A percentile compares a stretch with the other conserved stretches of the same genome.
phyloP scores from a whole-genome alignment of 2,329 filamentous ascomycete genomes.

The Aspergillus versicolor region DNA sequence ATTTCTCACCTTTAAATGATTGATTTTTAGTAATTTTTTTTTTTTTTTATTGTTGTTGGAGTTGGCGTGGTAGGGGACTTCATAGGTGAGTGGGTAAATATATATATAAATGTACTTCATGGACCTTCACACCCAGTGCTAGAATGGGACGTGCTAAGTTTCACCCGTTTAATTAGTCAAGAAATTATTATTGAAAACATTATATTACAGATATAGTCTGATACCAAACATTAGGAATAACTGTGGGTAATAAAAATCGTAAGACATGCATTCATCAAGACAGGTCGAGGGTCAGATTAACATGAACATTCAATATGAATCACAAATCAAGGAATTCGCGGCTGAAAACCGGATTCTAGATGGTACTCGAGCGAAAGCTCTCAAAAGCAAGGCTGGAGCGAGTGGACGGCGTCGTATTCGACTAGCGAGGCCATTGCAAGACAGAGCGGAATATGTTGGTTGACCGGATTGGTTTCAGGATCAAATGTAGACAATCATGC shows the following conservation, averaged over 20 bases:
- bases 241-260: conserved; percentile 10
- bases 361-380: not conserved
- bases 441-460: not conserved
- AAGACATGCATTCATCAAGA: conserved; percentile 4
- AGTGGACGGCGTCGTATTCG: not conserved
- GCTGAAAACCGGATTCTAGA: not conserved
- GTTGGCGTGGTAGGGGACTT: no score
- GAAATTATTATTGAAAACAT: conserved; percentile 1
- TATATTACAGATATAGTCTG: conserved; percentile 19
- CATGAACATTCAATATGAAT: conserved; percentile 2
- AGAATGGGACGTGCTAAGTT: not conserved
- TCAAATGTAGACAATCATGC: not conserved
- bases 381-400: not conserved
- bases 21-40: no score
- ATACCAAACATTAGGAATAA: conserved; percentile 3
- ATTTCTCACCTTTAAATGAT: no score
- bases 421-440: not conserved
- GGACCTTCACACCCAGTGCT: no score
- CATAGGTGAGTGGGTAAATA: no score
- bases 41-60: no score
- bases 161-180: not conserved
- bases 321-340: not conserved
- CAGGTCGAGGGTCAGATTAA: not conserved
- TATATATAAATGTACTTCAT: no score
- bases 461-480: not conserved